Evolutionary conservation across 768 basidiomycete species (phyloP), one percentile per base, ranked within the genome.

Genomic region (Leccinum subgranulosum): DNA sequence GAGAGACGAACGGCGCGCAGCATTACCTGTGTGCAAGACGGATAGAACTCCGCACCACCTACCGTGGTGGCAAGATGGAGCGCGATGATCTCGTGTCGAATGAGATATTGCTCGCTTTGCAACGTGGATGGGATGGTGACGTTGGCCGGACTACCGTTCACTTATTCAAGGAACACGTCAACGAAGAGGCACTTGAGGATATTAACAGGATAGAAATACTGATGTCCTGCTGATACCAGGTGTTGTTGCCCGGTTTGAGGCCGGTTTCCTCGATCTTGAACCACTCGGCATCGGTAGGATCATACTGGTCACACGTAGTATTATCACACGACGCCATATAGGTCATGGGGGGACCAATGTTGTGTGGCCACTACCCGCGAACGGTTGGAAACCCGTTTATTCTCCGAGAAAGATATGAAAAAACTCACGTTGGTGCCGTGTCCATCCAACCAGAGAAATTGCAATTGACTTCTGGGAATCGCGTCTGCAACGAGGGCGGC

Each of bases 11-110:
- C 23, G 51, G 75, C n/a, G 12, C 4, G 23, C 1, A 14, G 50
- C 1, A 19, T 27, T 51, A 72, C 70, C 69, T 82, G 81, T 3
- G 80, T 76, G 69, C 90, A 93, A 27, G 82, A 81, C 0, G 87
- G 85, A 69, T 93, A 93, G 72, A 91, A 92, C 72, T 93, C 90
- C 1, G 88, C 90, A 19, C 87, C 87, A 6, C 84, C 84, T 17
- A 66, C 10, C 2, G 65, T 61, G n/a, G 66, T 76, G 6, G 80
- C 89, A 48, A 85, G 78, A 65, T 92, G 90, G 14, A 92, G 81
- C 10, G 86, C 85, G 68, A 92, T 85, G 70, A 92, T 86, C 68
- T 92, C 90, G 69, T 90, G 85, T 1, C 90, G 87, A 66, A 91
- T 69, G 57, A 92, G 76, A 69, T 92, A 92, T 62, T 86, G 82